Base-by-base conservation (phyloP, 768 basidiomycete genomes). In the Amyloporia xantha region DNA sequence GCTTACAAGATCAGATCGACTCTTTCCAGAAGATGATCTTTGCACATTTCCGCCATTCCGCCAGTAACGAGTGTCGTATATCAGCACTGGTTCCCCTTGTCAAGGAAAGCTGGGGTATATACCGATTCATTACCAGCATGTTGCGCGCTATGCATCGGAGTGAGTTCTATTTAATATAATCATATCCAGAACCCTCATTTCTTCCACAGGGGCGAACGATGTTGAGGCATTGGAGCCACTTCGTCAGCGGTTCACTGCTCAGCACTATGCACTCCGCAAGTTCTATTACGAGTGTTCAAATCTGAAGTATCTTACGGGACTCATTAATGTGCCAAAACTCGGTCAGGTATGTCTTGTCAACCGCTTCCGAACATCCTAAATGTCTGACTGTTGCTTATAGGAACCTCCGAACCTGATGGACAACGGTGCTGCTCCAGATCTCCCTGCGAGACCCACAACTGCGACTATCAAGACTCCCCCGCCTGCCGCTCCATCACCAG, bases 221-320 rank as follows among this genome's bases (percentile, higher is more conserved):
- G 71, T 76, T 33, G 96, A 98, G 38, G 93, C 84, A 2, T 69
- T 99, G 54, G 90, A 93, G 60, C 94, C 93, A 1, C 72, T 99
- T 17, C 78, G 85, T 39, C 79, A 88, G 62, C 82, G 96, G 26
- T 99, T 86, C 68, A 83, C 79, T 51, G 78, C 89, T 20, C 96
- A 98, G 61, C 96, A 99, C 61, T 84, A 93, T 61, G 86, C 81
- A 54, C 77, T 99, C 9, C 85, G 96, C 54, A 92, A 95, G 65
- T 99, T 96, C 71, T 98, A 98, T 72, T 98, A 98, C 64, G 96
- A 99, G 64, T 99, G 96, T 64, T 96, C 93, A 9, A 98, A 98
- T 69, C 79, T 99, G 56, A 97, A 96, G 66, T 99, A 96, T 67
- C 70, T 99, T 45, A 99, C 96, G 9, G 91, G 94, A 39, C 77